phyloP scores from a whole-genome alignment of 2,329 filamentous ascomycete genomes.

The Talaromyces atroroseus region DNA sequence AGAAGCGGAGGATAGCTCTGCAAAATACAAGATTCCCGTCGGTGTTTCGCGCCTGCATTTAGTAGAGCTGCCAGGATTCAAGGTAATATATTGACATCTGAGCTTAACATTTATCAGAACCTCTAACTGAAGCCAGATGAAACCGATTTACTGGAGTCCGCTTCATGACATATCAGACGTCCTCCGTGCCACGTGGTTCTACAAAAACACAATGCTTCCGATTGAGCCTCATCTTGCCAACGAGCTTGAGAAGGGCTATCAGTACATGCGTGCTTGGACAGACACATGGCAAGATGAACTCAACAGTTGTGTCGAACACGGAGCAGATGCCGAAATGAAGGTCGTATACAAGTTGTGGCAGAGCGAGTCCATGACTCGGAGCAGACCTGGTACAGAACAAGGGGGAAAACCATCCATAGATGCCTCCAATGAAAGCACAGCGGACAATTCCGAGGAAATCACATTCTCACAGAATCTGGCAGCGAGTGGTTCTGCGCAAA shows the following conservation, averaged over 20 bases:
- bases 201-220: slow-evolving; percentile 88
- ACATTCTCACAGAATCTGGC: slow-evolving; percentile 36
- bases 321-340: slow-evolving; percentile 85
- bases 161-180: slow-evolving; percentile 83
- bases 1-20: slow-evolving; percentile 24
- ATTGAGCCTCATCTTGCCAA: slow-evolving; percentile 83
- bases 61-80: slow-evolving; percentile 71
- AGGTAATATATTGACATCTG: slow-evolving; percentile 21
- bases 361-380: slow-evolving; percentile 36
- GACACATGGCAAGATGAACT: slow-evolving; percentile 91
- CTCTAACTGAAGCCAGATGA: slow-evolving; percentile 57
- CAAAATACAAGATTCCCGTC: slow-evolving; percentile 64
- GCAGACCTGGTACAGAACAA: slow-evolving; percentile 32
- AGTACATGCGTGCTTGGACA: slow-evolving; percentile 80
- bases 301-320: slow-evolving; percentile 82
- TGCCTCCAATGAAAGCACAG: slow-evolving; percentile 11
- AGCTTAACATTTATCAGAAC: not conserved
- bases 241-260: slow-evolving; percentile 84
- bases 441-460: slow-evolving; percentile 19
- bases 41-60: slow-evolving; percentile 86
- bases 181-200: slow-evolving; percentile 90
- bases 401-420: slow-evolving; percentile 24
- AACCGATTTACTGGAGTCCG: slow-evolving; percentile 96
- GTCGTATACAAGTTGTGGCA: slow-evolving; percentile 80
- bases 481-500: slow-evolving; percentile 35